Evolutionary conservation across 345 rosid species (phyloP), one percentile per base, ranked within the genome.

Genomic region (Iberis pinnata): DNA sequence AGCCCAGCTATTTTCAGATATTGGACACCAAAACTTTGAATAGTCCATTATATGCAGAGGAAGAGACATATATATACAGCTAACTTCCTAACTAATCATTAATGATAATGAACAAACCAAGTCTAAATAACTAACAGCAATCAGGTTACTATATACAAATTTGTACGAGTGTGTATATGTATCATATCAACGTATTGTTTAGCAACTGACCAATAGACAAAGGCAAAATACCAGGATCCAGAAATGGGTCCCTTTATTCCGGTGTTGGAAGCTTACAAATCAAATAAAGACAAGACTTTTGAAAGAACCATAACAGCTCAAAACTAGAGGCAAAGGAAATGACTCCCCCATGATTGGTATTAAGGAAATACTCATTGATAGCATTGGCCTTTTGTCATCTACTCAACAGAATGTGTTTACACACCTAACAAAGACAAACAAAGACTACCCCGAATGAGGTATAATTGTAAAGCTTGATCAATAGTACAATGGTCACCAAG

Each of bases 361-460:
- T 17, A 58, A 36, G 8, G 14, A 15, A 58, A 11, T 4, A 39
- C 49, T 27, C 56, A 1, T 48, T 48, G 32, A 11, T 15, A 0
- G 12, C 63, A 31, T 12, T 50, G 26, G 25, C 20, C 35, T 51
- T 40, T 47, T 47, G 41, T 26, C 8, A 42, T 49, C 63, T 31
- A 43, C 37, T 16, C 43, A 48, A 40, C 12, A 20, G 46, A 61
- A 49, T 54, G 9, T 17, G 39, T 29, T 20, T 2, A 50, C n/a
- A 69, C 45, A 55, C 72, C 63, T 68, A 43, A 36, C 25, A 62
- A 36, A 43, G 24, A 49, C 22, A 60, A 38, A 54, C 41, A 29
- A 37, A 41, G 52, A 60, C 43, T 16, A 45, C 27, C 8, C 10
- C 29, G 1, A 9, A 66, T 15, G 19, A 9, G 50, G 31, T 8